Evolutionary conservation across 2,329 filamentous ascomycete genomes (phyloP).

Genomic region (Exophiala spinifera): DNA sequence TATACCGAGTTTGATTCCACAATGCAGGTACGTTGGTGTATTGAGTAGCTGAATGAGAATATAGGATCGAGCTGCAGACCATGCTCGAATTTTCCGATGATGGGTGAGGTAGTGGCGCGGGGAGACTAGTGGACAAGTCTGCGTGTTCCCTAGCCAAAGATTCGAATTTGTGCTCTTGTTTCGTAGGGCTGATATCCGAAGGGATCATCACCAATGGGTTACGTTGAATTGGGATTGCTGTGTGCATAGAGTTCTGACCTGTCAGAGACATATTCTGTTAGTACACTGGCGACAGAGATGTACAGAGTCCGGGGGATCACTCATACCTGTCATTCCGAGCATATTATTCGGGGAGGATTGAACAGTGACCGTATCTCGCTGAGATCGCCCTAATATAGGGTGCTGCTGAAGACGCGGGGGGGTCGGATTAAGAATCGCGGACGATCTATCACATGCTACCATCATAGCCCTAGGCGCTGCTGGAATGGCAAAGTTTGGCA

Average conservation of each 20-base stretch:
- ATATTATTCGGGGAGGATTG: slow-evolving; percentile 13
- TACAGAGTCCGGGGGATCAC: slow-evolving; percentile 10
- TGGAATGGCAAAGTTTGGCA: slow-evolving; percentile 1
- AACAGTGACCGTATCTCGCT: slow-evolving; percentile 8
- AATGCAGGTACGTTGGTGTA: background rate
- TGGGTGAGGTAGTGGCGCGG: background rate
- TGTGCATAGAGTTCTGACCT: slow-evolving; percentile 10
- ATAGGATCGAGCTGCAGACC: background rate
- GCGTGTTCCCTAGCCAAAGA: slow-evolving; percentile 11
- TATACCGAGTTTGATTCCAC: background rate
- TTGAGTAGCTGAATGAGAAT: background rate
- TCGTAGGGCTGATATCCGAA: slow-evolving; percentile 27
- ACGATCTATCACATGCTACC: slow-evolving; percentile 1
- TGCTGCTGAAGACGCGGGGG: slow-evolving; percentile 13
- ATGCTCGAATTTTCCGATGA: slow-evolving; percentile 1
- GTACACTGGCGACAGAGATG: slow-evolving; percentile 5
- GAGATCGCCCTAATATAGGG: slow-evolving; percentile 16
- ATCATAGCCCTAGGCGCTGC: slow-evolving; percentile 18
- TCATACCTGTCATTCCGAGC: background rate
- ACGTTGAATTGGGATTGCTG: slow-evolving; percentile 1
- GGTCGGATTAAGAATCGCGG: slow-evolving; percentile 13
- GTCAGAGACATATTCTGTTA: slow-evolving; percentile 13
- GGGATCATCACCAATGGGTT: slow-evolving; percentile 17
- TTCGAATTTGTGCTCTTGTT: slow-evolving; percentile 27
- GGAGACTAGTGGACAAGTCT: background rate